A percentile compares a stretch with the other conserved stretches of the same genome.
These are phyloP conservation scores for Plasmodium inui DNA, from an alignment of 169 alveolate species.

Conservation along the genomic window DNA sequence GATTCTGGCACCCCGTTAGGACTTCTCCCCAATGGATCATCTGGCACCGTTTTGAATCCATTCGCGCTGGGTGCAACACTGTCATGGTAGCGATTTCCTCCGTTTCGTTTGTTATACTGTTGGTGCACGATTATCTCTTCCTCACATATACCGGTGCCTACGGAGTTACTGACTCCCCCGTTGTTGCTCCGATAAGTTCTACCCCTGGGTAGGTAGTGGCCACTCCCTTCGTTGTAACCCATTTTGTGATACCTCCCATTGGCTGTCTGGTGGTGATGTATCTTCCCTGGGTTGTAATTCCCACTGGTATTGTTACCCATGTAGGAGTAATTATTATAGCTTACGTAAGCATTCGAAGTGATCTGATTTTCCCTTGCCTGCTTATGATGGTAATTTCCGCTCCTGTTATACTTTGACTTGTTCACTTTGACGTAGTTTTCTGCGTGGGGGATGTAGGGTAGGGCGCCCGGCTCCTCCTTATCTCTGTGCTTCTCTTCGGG, in stretches of 20 bases:
- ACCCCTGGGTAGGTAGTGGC: conserved; percentile 11
- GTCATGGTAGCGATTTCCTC: neutral
- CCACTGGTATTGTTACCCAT: conserved; percentile 10
- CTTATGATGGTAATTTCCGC: conserved; percentile 6
- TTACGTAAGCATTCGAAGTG: conserved; percentile 6
- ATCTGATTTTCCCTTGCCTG: conserved; percentile 6
- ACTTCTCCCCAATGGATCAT: neutral
- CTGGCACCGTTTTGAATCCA: neutral
- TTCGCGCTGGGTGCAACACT: neutral
- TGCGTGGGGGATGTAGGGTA: neutral
- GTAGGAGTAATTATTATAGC: conserved; percentile 12
- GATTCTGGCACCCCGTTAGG: neutral
- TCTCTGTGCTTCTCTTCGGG: conserved; percentile 6
- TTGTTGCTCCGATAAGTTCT: conserved; percentile 24
- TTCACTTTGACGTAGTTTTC: conserved; percentile 21
- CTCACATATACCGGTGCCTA: neutral
- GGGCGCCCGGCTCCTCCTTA: neutral
- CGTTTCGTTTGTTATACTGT: neutral
- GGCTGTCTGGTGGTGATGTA: neutral
- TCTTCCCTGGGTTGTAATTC: conserved; percentile 8
- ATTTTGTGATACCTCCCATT: conserved; percentile 24
- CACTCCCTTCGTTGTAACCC: neutral
- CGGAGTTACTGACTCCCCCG: neutral
- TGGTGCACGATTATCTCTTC: neutral
- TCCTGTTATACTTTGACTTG: neutral